Evolutionary conservation across 331 rosid species (phyloP).

Genomic region (Pyracantha coccinea): DNA sequence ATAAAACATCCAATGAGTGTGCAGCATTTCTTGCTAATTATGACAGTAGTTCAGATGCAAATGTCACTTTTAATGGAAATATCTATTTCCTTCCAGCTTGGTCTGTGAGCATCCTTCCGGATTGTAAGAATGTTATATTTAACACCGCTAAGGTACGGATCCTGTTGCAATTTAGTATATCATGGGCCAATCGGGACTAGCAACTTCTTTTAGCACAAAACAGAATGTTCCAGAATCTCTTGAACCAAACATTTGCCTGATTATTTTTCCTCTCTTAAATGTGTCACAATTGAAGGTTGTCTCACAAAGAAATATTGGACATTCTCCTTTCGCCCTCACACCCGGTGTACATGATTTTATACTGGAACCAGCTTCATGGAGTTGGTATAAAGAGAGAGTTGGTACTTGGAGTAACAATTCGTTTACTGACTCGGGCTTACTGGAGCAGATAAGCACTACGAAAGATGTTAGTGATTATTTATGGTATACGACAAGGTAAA

Average conservation of each 20-base stretch:
- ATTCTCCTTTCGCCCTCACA: background rate
- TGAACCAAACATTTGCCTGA: background rate
- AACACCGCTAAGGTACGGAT: constrained; percentile 16
- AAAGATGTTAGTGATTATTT: constrained; percentile 5
- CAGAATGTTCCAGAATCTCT: background rate
- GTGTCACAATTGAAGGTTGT: constrained; percentile 5
- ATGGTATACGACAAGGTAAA: constrained; percentile 8
- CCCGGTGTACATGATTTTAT: background rate
- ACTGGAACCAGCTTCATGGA: constrained; percentile 3
- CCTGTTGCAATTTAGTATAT: background rate
- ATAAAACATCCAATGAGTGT: constrained; percentile 3
- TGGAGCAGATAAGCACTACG: constrained; percentile 9
- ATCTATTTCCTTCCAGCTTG: constrained; percentile 22
- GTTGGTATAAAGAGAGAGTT: constrained; percentile 4
- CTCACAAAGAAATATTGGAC: background rate
- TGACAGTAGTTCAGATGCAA: constrained; percentile 4
- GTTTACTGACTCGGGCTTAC: background rate
- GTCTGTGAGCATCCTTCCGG: constrained; percentile 28
- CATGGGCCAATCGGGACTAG: background rate
- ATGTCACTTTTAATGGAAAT: constrained; percentile 8
- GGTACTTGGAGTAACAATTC: constrained; percentile 1
- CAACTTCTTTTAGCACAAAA: background rate
- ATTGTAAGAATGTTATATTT: constrained; percentile 14
- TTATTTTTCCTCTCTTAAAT: background rate
- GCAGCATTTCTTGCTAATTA: constrained; percentile 21